Evolutionary conservation across 306 rosid genomes (phyloP), one percentile per base, ranked within the genome.

Genomic region (Pyrus pyrifolia): DNA sequence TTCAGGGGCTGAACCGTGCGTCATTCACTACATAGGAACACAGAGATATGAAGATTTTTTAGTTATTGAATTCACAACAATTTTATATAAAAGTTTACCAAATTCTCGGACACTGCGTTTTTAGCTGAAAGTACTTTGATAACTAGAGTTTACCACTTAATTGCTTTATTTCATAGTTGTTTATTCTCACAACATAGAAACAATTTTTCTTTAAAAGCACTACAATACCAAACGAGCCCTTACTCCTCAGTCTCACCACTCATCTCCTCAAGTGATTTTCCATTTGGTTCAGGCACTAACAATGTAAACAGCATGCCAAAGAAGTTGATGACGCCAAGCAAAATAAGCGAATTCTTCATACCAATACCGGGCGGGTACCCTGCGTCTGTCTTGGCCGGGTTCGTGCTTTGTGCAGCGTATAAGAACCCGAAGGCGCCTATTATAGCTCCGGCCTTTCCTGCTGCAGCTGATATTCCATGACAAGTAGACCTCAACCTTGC

Each of bases 381-480:
- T 13, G 25, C 25, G 8, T 19, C 70, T 9, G 70, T 35, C 25
- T 66, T 0, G 1, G 6, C 10, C 4, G 17, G 70, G 21, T 66
- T 66, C 4, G 13, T 35, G 44, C 70, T 66, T 66, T 66, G 70
- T 35, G 70, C 49, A 18, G 27, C 49, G 11, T 35, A 9, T 31
- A 35, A 66, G 70, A 66, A 66, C 49, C 70, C 27, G 9, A 75
- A 75, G 17, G 22, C 64, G 1, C 78, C 78, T 3, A 64, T 35
- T 19, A 64, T 30, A 4, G 71, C 78, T 67, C 78, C 78, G 4
- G 63, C 78, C 49, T 75, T 75, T 10, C 78, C 63, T 0, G 49
- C 22, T n/a, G 78, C 78, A 21, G 71, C 71, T n/a, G 71, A 75
- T 75, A 75, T 75, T 31, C 78, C 78, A 10, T 64, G 78, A 13